Evolutionary conservation across 306 rosid genomes (phyloP).

Genomic region (Herpetospermum pedunculosum): DNA sequence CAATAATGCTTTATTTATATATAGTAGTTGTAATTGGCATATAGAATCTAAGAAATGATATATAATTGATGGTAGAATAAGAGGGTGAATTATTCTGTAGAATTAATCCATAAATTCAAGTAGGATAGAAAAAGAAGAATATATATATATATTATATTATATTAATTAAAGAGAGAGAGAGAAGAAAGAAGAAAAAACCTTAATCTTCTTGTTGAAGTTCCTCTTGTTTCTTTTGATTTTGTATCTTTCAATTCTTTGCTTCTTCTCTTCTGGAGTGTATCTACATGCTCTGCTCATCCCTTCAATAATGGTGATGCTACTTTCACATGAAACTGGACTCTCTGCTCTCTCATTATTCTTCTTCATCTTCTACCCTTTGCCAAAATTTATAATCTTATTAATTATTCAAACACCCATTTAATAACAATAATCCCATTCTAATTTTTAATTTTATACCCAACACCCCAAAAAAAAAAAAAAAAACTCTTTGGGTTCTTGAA

Average conservation of each 20-base stretch:
- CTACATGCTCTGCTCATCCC: slow-evolving; percentile 74
- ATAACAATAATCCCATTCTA: neutral
- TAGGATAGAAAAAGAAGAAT: neutral
- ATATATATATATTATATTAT: no score
- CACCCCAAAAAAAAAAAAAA: neutral
- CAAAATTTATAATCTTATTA: neutral
- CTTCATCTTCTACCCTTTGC: neutral
- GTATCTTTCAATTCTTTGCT: slow-evolving; percentile 72
- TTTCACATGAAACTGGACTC: slow-evolving; percentile 62
- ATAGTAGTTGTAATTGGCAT: neutral
- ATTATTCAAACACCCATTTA: neutral
- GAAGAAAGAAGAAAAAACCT: slow-evolving; percentile 24
- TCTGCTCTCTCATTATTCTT: slow-evolving; percentile 20
- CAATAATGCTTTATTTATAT: no score
- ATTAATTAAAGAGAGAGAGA: neutral
- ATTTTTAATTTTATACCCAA: neutral
- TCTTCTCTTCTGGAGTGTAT: slow-evolving; percentile 86
- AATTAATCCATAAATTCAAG: neutral
- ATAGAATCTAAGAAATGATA: neutral
- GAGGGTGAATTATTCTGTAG: neutral
- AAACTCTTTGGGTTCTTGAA: neutral
- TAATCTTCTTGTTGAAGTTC: slow-evolving; percentile 90
- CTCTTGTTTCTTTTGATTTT: slow-evolving; percentile 66
- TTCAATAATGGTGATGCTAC: slow-evolving; percentile 69
- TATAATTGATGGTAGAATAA: neutral